A percentile compares a stretch with the other conserved stretches of the same genome.
Conservation (phyloP, 441 rosid genomes). For the Croton laevigatus region DNA sequence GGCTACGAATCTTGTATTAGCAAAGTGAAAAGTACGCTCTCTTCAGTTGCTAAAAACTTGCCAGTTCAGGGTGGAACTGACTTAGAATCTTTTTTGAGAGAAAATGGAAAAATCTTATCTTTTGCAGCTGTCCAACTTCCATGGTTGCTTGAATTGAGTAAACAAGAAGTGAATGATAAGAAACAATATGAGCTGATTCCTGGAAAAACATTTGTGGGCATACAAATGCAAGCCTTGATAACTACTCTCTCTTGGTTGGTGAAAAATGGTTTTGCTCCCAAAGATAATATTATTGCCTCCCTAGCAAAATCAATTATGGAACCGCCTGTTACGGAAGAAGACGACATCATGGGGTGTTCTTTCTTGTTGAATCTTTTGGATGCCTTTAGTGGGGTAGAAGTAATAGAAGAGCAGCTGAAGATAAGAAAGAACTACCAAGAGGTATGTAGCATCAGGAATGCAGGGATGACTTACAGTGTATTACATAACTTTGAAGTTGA, state of each 20-base stretch:
- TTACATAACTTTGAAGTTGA: constrained; percentile 80
- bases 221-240: constrained; percentile 58
- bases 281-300: constrained; percentile 71
- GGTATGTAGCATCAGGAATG: constrained; percentile 86
- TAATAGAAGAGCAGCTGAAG: constrained; percentile 90
- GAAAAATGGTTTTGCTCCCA: constrained; percentile 86
- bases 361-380: constrained; percentile 86
- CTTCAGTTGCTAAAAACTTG: constrained; percentile 60
- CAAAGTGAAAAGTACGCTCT: constrained; percentile 48
- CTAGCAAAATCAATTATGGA: constrained; percentile 80
- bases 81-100: constrained; percentile 62
- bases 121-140: constrained; percentile 84
- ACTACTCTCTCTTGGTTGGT: constrained; percentile 89
- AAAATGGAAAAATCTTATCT: constrained; percentile 74
- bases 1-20: constrained; percentile 47
- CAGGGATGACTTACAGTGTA: constrained; percentile 85
- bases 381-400: constrained; percentile 85
- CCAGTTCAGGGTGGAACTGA: constrained; percentile 49
- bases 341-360: constrained; percentile 80
- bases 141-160: constrained; percentile 83
- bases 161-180: constrained; percentile 45
- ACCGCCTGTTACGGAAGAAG: constrained; percentile 85
- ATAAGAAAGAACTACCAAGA: constrained; percentile 75
- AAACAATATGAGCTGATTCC: constrained; percentile 47
- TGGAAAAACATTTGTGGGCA: constrained; percentile 64